Evolutionary conservation across 768 basidiomycete genomes (phyloP).

Genomic region (Thelephora aurantiotincta): DNA sequence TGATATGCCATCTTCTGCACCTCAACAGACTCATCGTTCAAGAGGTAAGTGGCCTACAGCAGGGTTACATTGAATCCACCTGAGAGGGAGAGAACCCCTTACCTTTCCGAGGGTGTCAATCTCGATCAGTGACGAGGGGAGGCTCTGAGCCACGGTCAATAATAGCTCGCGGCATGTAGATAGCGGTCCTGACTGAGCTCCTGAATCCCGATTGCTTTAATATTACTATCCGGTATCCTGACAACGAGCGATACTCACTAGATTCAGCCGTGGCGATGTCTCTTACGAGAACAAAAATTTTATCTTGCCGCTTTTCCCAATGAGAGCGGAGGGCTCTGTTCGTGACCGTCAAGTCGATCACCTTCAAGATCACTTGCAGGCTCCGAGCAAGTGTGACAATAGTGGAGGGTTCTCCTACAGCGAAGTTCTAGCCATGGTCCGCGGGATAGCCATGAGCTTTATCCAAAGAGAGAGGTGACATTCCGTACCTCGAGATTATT

Average conservation of each 20-base stretch:
- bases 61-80: neutral
- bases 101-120: slow-evolving; percentile 54
- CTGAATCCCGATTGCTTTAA: slow-evolving; percentile 5
- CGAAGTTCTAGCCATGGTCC: slow-evolving; percentile 30
- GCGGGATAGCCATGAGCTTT: neutral
- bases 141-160: slow-evolving; percentile 50
- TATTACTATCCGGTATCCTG: neutral
- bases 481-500: slow-evolving; percentile 68
- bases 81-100: slow-evolving; percentile 5
- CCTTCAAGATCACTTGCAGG: slow-evolving; percentile 44
- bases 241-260: slow-evolving; percentile 25
- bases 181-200: slow-evolving; percentile 38
- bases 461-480: neutral
- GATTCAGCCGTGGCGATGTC: slow-evolving; percentile 39
- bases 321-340: slow-evolving; percentile 61
- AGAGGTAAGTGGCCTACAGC: slow-evolving; percentile 63
- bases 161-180: slow-evolving; percentile 55
- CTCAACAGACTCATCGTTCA: slow-evolving; percentile 44
- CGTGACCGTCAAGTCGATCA: slow-evolving; percentile 55
- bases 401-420: slow-evolving; percentile 40
- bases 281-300: slow-evolving; percentile 42
- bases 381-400: slow-evolving; percentile 58
- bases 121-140: slow-evolving; percentile 49
- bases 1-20: slow-evolving; percentile 73
- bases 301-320: slow-evolving; percentile 47